phyloP scores from a whole-genome alignment of 2,329 filamentous ascomycete species.

The Penicillium sp. region DNA sequence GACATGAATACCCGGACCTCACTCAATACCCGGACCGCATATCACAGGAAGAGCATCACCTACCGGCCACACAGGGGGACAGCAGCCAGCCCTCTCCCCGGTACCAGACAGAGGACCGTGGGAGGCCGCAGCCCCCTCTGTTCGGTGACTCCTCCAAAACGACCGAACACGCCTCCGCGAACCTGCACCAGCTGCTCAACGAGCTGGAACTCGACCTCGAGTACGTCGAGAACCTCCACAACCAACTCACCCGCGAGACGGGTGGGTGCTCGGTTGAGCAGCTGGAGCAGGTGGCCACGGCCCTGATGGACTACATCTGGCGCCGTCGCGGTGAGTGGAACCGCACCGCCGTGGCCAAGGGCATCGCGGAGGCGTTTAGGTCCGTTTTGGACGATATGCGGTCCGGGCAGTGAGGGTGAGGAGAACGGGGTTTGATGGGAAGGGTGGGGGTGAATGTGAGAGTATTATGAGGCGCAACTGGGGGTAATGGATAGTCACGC shows the following conservation, averaged over 20 bases:
- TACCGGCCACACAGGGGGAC: slow-evolving; percentile 58
- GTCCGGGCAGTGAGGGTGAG: slow-evolving; percentile 43
- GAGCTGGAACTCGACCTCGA: slow-evolving; percentile 44
- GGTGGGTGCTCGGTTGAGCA: slow-evolving; percentile 85
- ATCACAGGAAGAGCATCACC: slow-evolving; percentile 52
- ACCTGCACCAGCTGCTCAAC: slow-evolving; percentile 33
- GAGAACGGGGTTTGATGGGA: too few species aligned
- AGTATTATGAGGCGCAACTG: slow-evolving; percentile 9
- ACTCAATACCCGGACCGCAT: slow-evolving; percentile 47
- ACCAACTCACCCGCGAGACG: slow-evolving; percentile 61
- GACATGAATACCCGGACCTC: slow-evolving; percentile 53
- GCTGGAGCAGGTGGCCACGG: slow-evolving; percentile 85
- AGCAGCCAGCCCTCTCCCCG: slow-evolving; percentile 33
- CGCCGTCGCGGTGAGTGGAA: slow-evolving; percentile 74
- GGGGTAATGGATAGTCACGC: background rate
- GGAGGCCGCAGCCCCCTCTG: slow-evolving; percentile 36
- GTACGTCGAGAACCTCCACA: slow-evolving; percentile 56
- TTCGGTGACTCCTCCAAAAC: slow-evolving; percentile 35
- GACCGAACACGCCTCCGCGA: slow-evolving; percentile 20
- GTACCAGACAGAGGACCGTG: slow-evolving; percentile 25
- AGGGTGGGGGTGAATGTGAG: background rate
- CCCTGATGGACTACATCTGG: slow-evolving; percentile 90
- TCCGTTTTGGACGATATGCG: slow-evolving; percentile 56
- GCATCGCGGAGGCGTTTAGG: slow-evolving; percentile 68
- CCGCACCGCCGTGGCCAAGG: slow-evolving; percentile 64